phyloP scores from a whole-genome alignment of 2,329 filamentous ascomycete genomes.

The Pseudogymnoascus sp. region DNA sequence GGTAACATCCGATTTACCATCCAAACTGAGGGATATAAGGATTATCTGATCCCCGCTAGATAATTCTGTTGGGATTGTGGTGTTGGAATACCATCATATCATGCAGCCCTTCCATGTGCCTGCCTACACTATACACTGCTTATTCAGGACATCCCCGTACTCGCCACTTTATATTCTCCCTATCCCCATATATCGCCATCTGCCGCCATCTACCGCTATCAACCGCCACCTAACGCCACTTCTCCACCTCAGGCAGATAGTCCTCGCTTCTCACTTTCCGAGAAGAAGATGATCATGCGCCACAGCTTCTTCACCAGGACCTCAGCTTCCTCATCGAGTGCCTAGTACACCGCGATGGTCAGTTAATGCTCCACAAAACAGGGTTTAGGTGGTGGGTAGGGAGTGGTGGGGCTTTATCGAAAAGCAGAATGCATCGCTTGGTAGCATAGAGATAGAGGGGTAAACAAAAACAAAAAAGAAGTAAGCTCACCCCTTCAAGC shows the following conservation, averaged over 20 bases:
- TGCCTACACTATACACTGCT: not conserved
- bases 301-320: conserved; percentile 92
- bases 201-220: not conserved
- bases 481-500: conserved; percentile 63
- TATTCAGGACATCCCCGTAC: not conserved
- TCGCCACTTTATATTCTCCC: not conserved
- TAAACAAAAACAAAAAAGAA: conserved; percentile 7
- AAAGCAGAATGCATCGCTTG: not conserved
- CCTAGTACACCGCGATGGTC: conserved; percentile 40
- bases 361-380: conserved; percentile 20
- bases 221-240: not conserved
- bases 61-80: not conserved
- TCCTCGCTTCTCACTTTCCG: conserved; percentile 85
- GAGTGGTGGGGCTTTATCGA: conserved; percentile 28
- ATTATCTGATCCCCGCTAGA: conserved; percentile 1
- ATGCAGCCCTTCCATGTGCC: not conserved
- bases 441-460: conserved; percentile 1
- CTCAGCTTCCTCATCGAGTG: conserved; percentile 90
- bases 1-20: not conserved
- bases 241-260: conserved; percentile 45
- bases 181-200: not conserved
- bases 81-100: not conserved
- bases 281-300: conserved; percentile 98
- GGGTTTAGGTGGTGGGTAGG: not conserved
- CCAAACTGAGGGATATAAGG: not conserved